A percentile compares a stretch with the other conserved stretches of the same genome.
Conservation (phyloP, 2,329 filamentous ascomycete genomes). For the Aspergillus texensis region DNA sequence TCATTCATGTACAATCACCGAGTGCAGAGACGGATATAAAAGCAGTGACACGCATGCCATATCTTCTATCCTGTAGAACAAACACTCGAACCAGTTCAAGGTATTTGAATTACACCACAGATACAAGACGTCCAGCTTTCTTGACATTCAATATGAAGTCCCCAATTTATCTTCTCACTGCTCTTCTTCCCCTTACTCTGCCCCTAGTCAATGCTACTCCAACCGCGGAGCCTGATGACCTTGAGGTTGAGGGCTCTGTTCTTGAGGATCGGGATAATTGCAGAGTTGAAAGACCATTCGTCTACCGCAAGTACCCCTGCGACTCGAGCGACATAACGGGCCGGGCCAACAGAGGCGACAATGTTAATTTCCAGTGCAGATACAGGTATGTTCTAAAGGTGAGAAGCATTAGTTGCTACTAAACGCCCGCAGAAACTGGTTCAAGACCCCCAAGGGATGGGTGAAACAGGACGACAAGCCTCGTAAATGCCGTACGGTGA, state of each 20-base stretch:
- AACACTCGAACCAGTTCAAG: not conserved
- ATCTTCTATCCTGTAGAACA: not conserved
- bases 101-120: too few species aligned
- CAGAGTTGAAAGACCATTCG: not conserved
- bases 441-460: not conserved
- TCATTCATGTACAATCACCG: not conserved
- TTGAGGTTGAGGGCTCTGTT: not conserved
- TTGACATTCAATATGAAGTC: not conserved
- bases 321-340: not conserved
- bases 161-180: not conserved
- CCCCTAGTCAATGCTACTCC: not conserved
- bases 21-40: not conserved
- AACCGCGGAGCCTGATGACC: not conserved
- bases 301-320: not conserved
- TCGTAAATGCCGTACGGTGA: not conserved
- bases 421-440: not conserved
- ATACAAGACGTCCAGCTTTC: not conserved
- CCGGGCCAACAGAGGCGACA: not conserved
- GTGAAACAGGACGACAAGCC: not conserved
- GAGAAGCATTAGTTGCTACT: not conserved
- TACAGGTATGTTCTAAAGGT: not conserved
- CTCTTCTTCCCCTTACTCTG: not conserved
- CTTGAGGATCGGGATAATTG: not conserved
- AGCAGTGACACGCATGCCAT: not conserved
- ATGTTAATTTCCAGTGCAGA: not conserved